These are phyloP conservation scores for Neolentinus lepideus DNA, from an alignment of 1,284 basidiomycete genomes.

Conservation along the genomic window DNA sequence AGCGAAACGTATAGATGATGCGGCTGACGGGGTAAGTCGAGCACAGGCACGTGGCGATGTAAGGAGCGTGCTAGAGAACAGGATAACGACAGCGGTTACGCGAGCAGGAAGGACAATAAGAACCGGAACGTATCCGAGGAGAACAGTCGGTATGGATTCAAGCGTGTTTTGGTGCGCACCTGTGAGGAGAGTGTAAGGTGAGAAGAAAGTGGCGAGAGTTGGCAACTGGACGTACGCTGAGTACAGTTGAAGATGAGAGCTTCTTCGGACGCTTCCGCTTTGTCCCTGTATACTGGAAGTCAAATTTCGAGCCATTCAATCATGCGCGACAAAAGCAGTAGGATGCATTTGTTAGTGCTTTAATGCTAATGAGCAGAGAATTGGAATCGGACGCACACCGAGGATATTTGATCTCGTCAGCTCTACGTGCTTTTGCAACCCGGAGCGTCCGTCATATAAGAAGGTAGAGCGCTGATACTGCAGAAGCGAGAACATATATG, in stretches of 20 bases:
- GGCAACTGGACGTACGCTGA: conserved; percentile 40
- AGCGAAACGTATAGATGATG: conserved; percentile 26
- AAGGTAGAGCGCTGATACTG: conserved; percentile 44
- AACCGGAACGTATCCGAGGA: conserved; percentile 27
- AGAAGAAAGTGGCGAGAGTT: conserved; percentile 2
- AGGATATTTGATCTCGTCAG: conserved; percentile 57
- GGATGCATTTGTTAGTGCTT: background rate
- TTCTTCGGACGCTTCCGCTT: conserved; percentile 30
- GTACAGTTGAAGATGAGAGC: conserved; percentile 41
- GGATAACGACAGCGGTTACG: background rate
- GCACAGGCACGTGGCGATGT: conserved; percentile 20
- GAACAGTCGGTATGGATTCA: conserved; percentile 42
- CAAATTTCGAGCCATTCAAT: background rate
- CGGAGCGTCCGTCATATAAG: conserved; percentile 38
- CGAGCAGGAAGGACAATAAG: background rate
- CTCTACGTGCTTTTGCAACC: conserved; percentile 43
- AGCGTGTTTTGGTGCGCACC: conserved; percentile 73
- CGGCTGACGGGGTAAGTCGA: conserved; percentile 25
- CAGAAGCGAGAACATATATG: conserved; percentile 43
- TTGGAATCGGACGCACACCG: conserved; percentile 31
- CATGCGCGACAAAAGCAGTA: no score
- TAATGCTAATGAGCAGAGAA: background rate
- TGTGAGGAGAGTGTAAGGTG: conserved; percentile 14
- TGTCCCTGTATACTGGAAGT: conserved; percentile 44
- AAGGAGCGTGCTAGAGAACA: conserved; percentile 14